Base-by-base conservation (phyloP, 805 yeast genomes). In the Barnettozyma botsteinii region DNA sequence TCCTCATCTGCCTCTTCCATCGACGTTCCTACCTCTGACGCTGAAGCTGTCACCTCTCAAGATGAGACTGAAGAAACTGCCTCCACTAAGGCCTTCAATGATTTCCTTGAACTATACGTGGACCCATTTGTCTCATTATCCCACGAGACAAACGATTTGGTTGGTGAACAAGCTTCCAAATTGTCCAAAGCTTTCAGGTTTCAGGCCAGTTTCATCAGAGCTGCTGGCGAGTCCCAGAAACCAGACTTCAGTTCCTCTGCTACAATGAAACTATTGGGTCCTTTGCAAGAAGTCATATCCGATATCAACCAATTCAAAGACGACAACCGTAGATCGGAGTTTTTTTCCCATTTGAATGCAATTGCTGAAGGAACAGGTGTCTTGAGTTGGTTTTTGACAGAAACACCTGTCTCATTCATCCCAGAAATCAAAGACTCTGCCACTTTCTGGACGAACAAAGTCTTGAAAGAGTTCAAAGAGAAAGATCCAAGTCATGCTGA, bases 381-480 rank as follows among this genome's bases (percentile, higher is more conserved):
- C 7, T 69, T 89, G 39, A 95, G 95, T 19, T 93, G 99, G 99
- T 74, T 91, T 46, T 77, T 85, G 15, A 74, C 76, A 6, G 76
- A 72, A 4, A 78, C 86, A 5, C 96, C 97, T 1, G 76, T 83
- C 13, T 76, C 86, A 0, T 75, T 71, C 48, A 73, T 93, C 41
- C 76, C 83, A 4, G 96, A 89, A 49, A 85, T 80, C 64, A 85
- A 82, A 57, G 98, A 93, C 56, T 78, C 94, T 17, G 85, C 96
- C 26, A 91, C 83, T 60, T 93, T 93, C 65, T 93, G 97, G 88
- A 75, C 95, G 10, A 89, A 93, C 65, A 77, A 95, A 52, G 81
- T 91, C 31, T 64, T 89, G 59, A 89, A 89, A 63, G 96, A 87
- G 46, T 79, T 66, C 66, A 87, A 75, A 62, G 95, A 81, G 15